Conservation (phyloP, 768 basidiomycete genomes). For the Termitomyces heimii region DNA sequence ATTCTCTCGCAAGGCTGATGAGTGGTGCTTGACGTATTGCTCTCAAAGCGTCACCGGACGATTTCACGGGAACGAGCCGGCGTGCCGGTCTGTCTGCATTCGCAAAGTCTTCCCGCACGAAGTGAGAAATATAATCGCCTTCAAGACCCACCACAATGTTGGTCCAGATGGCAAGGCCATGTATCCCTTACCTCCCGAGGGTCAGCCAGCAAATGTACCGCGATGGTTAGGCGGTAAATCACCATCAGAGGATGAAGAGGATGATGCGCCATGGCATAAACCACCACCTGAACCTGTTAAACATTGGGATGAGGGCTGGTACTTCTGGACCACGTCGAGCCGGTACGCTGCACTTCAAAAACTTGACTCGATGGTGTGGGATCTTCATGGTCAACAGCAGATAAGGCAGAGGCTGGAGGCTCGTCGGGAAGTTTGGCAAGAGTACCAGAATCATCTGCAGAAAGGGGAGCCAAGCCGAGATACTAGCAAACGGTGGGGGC, state of each 20-base stretch:
- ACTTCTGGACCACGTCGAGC: slow-evolving; percentile 61
- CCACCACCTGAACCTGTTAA: slow-evolving; percentile 30
- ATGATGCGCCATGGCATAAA: slow-evolving; percentile 13
- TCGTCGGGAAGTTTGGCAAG: slow-evolving; percentile 39
- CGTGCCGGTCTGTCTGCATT: slow-evolving; percentile 55
- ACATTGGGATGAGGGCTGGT: slow-evolving; percentile 73
- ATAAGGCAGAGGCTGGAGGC: slow-evolving; percentile 34
- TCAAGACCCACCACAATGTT: slow-evolving; percentile 37
- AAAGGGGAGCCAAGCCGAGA: slow-evolving; percentile 18
- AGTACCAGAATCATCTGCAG: slow-evolving; percentile 42
- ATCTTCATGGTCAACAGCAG: slow-evolving; percentile 45
- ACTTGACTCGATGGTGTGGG: slow-evolving; percentile 51
- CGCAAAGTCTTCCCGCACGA: slow-evolving; percentile 66
- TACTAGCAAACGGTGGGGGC: slow-evolving; percentile 31
- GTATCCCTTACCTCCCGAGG: slow-evolving; percentile 63
- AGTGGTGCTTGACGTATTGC: slow-evolving; percentile 61
- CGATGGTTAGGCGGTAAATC: slow-evolving; percentile 37
- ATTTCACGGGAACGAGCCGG: slow-evolving; percentile 41
- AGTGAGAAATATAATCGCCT: slow-evolving; percentile 44
- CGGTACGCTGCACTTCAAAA: slow-evolving; percentile 49
- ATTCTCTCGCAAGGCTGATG: slow-evolving; percentile 55
- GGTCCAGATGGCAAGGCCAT: slow-evolving; percentile 40
- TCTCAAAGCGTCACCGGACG: slow-evolving; percentile 53
- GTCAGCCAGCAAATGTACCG: slow-evolving; percentile 46
- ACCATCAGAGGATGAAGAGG: slow-evolving; percentile 28